Evolutionary conservation across 1,139 yeast species (phyloP), one percentile per base, ranked within the genome.

Genomic region (Martiniozyma asiatica): DNA sequence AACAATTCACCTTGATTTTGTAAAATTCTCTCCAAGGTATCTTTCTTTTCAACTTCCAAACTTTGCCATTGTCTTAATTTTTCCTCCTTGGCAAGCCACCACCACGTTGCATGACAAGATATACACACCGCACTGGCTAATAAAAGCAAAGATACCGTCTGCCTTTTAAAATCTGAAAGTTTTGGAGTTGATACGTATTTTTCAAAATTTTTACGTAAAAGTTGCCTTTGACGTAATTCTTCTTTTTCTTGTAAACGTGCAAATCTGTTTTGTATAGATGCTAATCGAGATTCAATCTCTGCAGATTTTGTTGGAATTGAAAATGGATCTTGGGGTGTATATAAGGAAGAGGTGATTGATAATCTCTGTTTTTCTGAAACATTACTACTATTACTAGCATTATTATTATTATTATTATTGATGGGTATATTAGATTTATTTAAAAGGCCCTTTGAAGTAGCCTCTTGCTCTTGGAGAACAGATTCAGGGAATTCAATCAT

Each of bases 101-200:
- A 23, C 31, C 31, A 28, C 8, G 23, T 12, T n/a, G 31, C 31
- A 18, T 28, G 31, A 8, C 20, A 23, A 14, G 31, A 28, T 14
- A 28, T 23, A 23, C 22, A 28, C 14, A 28, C 31, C 9, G 22
- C 31, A 22, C 26, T 22, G 8, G 31, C 31, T 14, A 28, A 14
- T 14, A 28, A 20, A 19, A 28, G 16, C 6, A 23, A 26, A 9
- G 26, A 18, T 19, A 26, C 23, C 19, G 23, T 16, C 8, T 26
- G 31, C 14, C 31, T 22, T 17, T 28, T 28, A 23, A 10, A 28
- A 8, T 28, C 31, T 14, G 20, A 14, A 8, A 28, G 10, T 6
- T 17, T 17, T 4, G 31, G 22, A 13, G 19, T 28, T 23, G 23
- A 18, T 19, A 23, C 31, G 16, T 28, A 28, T 19, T 28, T 26